phyloP scores from a whole-genome alignment of 2,329 filamentous ascomycete species.

The Phialemonium atrogriseum region DNA sequence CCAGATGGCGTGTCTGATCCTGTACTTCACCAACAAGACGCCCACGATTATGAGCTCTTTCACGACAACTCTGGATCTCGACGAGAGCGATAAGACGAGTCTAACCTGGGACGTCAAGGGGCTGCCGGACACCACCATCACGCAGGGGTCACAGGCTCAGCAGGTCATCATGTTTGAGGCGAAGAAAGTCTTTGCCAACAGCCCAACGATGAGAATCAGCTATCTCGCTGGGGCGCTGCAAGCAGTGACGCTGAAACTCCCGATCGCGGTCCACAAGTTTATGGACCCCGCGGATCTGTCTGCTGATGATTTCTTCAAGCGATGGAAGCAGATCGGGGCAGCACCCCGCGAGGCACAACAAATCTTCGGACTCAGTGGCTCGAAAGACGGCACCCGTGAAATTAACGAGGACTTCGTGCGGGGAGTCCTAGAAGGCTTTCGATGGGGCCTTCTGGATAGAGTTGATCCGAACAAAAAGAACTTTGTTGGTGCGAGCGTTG shows the following conservation, averaged over 20 bases:
- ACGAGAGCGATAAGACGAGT: conserved; percentile 53
- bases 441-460: conserved; percentile 75
- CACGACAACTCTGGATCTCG: conserved; percentile 86
- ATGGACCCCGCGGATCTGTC: conserved; percentile 86
- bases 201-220: conserved; percentile 86
- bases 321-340: conserved; percentile 97
- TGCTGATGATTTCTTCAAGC: conserved; percentile 94
- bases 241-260: conserved; percentile 83
- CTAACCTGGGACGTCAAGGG: conserved; percentile 83
- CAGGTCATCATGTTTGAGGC: conserved; percentile 94
- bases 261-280: conserved; percentile 85
- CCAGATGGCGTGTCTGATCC: conserved; percentile 90
- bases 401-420: conserved; percentile 65
- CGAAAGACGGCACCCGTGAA: conserved; percentile 48
- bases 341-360: conserved; percentile 78
- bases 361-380: conserved; percentile 62
- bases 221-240: conserved; percentile 92
- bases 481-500: conserved; percentile 81
- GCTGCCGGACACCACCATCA: conserved; percentile 75
- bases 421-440: conserved; percentile 71
- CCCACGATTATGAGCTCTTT: conserved; percentile 79
- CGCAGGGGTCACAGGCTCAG: conserved; percentile 69
- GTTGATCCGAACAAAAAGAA: conserved; percentile 94
- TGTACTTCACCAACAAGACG: conserved; percentile 95
- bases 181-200: conserved; percentile 69